Percentiles rank a stretch among this genome's conserved stretches.
These are phyloP conservation scores for Venturia nashicola DNA, from an alignment of 2,329 filamentous ascomycete genomes.

Conservation along the genomic window DNA sequence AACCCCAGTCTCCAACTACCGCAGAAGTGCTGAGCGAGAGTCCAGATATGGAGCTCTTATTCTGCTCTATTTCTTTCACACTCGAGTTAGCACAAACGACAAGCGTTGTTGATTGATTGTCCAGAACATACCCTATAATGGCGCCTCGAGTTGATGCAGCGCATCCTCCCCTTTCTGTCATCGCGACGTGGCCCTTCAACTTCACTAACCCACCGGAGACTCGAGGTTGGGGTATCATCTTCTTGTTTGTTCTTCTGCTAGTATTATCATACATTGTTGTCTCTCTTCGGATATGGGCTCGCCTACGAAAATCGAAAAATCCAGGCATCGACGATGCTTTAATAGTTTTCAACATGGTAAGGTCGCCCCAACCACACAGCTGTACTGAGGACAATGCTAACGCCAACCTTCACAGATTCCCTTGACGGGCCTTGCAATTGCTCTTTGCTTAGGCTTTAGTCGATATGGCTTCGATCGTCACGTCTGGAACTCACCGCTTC, in stretches of 20 bases:
- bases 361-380: not conserved
- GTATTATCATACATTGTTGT: slow-evolving; percentile 10
- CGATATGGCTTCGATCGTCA: slow-evolving; percentile 7
- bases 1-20: not conserved
- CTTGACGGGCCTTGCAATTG: slow-evolving; percentile 8
- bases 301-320: slow-evolving; percentile 12
- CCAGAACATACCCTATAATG: not conserved
- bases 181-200: slow-evolving; percentile 3
- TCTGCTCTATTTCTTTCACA: not conserved
- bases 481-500: slow-evolving; percentile 1
- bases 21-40: not conserved
- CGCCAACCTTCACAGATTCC: slow-evolving; percentile 12
- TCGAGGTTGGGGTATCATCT: slow-evolving; percentile 30
- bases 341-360: slow-evolving; percentile 14
- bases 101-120: not conserved
- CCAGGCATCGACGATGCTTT: slow-evolving; percentile 14
- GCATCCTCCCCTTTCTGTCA: not conserved
- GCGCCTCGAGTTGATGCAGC: not conserved
- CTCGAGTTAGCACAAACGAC: not conserved
- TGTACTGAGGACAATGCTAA: not conserved
- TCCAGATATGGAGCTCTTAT: not conserved
- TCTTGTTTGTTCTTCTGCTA: slow-evolving; percentile 24
- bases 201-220: slow-evolving; percentile 1
- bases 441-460: not conserved
- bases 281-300: slow-evolving; percentile 13